These are phyloP conservation scores for Santalum album DNA, from an alignment of 164 flowering plant genomes.

Conservation along the genomic window DNA sequence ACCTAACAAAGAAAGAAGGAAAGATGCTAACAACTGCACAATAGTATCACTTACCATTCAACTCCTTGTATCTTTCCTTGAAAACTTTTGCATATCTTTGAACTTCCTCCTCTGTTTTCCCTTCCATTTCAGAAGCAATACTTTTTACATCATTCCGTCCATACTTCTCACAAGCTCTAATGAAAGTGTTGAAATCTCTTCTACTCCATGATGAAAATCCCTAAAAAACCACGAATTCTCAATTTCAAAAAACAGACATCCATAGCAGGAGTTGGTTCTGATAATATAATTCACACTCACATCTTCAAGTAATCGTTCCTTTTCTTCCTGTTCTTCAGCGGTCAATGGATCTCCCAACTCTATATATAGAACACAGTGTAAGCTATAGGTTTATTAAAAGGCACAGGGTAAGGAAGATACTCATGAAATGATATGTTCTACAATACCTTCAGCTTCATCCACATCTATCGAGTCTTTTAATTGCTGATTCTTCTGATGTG, in stretches of 20 bases:
- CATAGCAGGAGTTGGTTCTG: neutral
- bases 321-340: constrained; percentile 92
- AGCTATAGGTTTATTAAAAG: neutral
- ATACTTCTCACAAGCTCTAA: constrained; percentile 97
- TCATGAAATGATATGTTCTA: neutral
- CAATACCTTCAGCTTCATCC: constrained; percentile 90
- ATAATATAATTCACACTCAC: constrained; percentile 24
- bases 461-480: constrained; percentile 81
- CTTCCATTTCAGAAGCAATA: constrained; percentile 94
- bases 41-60: constrained; percentile 55
- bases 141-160: constrained; percentile 80
- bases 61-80: constrained; percentile 88
- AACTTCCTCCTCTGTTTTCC: constrained; percentile 90
- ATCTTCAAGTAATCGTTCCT: constrained; percentile 76
- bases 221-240: constrained; percentile 25
- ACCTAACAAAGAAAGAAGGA: too few relatives aligned
- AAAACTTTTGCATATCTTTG: constrained; percentile 91
- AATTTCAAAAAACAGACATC: neutral
- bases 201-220: constrained; percentile 96
- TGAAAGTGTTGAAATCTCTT: constrained; percentile 92
- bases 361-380: constrained; percentile 18
- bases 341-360: constrained; percentile 78
- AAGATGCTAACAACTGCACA: too few relatives aligned
- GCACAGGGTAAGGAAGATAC: neutral
- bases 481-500: constrained; percentile 88